phyloP scores from a whole-genome alignment of 257 asterid species.

The Solanum paucissectum region DNA sequence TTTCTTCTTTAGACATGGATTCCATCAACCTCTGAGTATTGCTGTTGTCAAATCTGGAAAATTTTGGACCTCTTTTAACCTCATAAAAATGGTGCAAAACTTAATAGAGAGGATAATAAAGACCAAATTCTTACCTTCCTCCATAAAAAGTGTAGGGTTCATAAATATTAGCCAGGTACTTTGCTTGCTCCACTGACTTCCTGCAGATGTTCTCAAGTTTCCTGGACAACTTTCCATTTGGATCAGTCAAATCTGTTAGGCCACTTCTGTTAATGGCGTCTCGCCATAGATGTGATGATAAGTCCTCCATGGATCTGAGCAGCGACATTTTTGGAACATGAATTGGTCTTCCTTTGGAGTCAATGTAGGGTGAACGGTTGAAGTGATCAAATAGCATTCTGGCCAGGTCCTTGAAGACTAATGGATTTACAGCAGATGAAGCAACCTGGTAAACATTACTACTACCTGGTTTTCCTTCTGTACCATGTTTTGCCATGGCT shows the following conservation, averaged over 20 bases:
- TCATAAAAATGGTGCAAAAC: background rate
- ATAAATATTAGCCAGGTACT: conserved; percentile 70
- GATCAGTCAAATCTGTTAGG: conserved; percentile 35
- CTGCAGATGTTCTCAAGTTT: conserved; percentile 56
- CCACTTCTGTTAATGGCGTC: conserved; percentile 51
- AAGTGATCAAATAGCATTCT: conserved; percentile 61
- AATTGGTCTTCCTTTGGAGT: conserved; percentile 60
- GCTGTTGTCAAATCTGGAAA: conserved; percentile 86
- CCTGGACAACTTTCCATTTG: conserved; percentile 40
- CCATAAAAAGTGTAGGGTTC: conserved; percentile 83
- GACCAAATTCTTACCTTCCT: conserved; percentile 49
- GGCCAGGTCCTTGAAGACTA: conserved; percentile 60
- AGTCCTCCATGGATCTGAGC: conserved; percentile 80
- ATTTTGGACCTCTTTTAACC: background rate
- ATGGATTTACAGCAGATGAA: conserved; percentile 81
- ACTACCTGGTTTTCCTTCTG: conserved; percentile 37
- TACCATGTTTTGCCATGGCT: conserved; percentile 93
- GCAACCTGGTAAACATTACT: conserved; percentile 56
- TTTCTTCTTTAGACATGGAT: conserved; percentile 66
- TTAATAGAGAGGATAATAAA: background rate
- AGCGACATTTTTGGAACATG: conserved; percentile 67
- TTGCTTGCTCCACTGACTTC: conserved; percentile 82
- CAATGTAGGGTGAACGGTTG: conserved; percentile 51
- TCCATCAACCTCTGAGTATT: conserved; percentile 64
- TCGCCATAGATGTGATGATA: conserved; percentile 69